Base-by-base conservation (phyloP, 2,329 filamentous ascomycete species). In the Xylariaceae sp. region DNA sequence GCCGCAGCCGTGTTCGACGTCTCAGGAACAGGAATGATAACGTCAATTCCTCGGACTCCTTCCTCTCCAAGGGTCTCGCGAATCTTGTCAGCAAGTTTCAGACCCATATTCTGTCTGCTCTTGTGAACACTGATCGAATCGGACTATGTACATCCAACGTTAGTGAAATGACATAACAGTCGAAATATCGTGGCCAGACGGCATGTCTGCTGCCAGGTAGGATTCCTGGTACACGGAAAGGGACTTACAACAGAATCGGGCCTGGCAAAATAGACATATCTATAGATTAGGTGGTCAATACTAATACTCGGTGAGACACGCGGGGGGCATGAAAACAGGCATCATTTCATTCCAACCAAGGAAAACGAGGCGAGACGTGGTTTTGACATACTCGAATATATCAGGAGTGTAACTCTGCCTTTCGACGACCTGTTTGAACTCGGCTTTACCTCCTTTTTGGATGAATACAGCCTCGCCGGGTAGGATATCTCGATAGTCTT, bases 391-490 rank as follows among this genome's bases (percentile, higher is more conserved):
- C 56, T 60, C 58, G 12, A 62, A 60, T 26, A 65, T 65, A 41
- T 91, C 88, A 1, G 87, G 87, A 9, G 86, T 82, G 65, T 90
- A 90, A 32, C 76, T 75, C 60, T 80, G 77, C 61, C 80, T 79
- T 41, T 79, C 73, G 48, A 82, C 79, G 19, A 91, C 84, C 67
- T 90, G 86, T 55, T 79, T 76, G 73, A 88, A 89, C 51, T 86
- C 79, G 2, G 87, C 87, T 55, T 80, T 77, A 37, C 80, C 76
- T 47, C 86, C 86, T 69, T 89, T 90, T 63, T 84, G 79, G 56
- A 90, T 86, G 66, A 91, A 87, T 46, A 91, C 87, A 0, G 87
- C 87, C 70, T 91, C 81, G 35, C 88, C 87, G 0, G 87, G 87
- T 47, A 83, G 73, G 58, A 91, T 86, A 64, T 91, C 86, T 43